Base-by-base conservation (phyloP, 2,329 filamentous ascomycete species). In the Aspergillaceae sp. region DNA sequence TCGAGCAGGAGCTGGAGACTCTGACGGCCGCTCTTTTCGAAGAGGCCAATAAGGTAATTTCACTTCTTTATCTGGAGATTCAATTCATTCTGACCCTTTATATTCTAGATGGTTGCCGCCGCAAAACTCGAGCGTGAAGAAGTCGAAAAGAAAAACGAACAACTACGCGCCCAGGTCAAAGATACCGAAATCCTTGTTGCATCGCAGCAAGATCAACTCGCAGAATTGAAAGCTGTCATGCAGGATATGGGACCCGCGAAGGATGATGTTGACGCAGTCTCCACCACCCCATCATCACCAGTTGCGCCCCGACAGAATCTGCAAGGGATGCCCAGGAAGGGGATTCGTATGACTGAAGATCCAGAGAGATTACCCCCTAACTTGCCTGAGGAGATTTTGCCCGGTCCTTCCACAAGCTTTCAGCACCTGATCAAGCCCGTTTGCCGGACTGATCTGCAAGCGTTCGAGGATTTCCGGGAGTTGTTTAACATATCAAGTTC, bases 21-120 rank as follows among this genome's bases (percentile, higher is more conserved):
- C 69, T 98, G 52, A 97, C 92, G 0, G 83, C 88, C 1, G 89
- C 88, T 29, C 76, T 98, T n/a, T 98, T 98, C 52, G 89, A 97
- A 63, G 91, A 98, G 73, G 92, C 92, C 42, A 97, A 98, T 71
- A 90, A 86, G 67, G 79, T 82, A 63, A 49, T 68, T 63, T 45
- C 4, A 19, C 19, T 19, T 19, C 19, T 19, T 19, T 19, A 19
- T 19, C 19, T 19, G 19, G 19, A 19, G 19, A 19, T 19, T 19
- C 19, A 19, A 19, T 19, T 19, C 19, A 19, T 19, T 35, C 51
- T 63, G 45, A 61, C 41, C 19, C 19, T 19, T 19, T 19, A 19
- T 45, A 1, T 33, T 37, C 34, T 51, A 82, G 75, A 97, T 98
- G 91, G 92, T 98, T 44, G 87, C 91, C 36, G 82, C 81, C 10